A percentile compares a stretch with the other conserved stretches of the same genome.
Conservation (phyloP, 495 filamentous ascomycete genomes). For the Neurospora terricola region DNA sequence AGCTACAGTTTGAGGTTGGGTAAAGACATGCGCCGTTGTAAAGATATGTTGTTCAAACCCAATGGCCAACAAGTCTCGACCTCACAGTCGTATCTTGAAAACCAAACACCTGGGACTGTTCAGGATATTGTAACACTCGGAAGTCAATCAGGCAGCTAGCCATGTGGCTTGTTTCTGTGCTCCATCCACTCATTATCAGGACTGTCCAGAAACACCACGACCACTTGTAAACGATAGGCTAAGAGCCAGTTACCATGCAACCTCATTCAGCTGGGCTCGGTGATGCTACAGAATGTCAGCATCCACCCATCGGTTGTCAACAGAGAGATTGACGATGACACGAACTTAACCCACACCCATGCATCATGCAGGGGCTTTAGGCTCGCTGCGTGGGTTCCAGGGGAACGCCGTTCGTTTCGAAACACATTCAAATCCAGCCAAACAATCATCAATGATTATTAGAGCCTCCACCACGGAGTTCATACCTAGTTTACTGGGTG, state of each 20-base stretch:
- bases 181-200: neutral
- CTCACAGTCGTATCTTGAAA: neutral
- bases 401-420: neutral
- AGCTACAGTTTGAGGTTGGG: too few species aligned
- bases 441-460: neutral
- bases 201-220: neutral
- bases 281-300: neutral
- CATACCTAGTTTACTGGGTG: neutral
- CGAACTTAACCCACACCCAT: neutral
- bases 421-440: neutral
- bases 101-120: neutral
- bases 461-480: neutral
- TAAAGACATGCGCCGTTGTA: too few species aligned
- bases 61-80: neutral
- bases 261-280: neutral
- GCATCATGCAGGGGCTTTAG: neutral
- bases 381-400: neutral
- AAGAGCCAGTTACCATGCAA: neutral
- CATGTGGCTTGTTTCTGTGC: neutral
- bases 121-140: neutral
- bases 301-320: neutral
- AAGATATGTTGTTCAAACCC: too few species aligned
- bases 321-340: neutral
- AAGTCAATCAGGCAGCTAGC: neutral
- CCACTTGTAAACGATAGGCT: neutral